These are phyloP conservation scores for Chrysopogon serrulatus DNA, from an alignment of 176 grass and related monocot species.

Conservation along the genomic window DNA sequence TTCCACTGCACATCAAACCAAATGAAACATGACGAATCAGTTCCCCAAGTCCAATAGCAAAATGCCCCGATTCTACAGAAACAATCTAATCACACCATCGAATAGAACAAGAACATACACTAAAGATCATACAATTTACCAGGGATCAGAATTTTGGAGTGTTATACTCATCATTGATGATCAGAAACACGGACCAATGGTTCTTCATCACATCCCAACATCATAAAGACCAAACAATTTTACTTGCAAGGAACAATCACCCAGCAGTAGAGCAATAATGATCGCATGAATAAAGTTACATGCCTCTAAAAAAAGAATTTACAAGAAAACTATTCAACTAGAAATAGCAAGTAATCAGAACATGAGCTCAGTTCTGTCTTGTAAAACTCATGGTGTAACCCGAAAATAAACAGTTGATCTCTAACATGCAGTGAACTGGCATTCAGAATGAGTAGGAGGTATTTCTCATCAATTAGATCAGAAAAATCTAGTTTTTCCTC, in stretches of 20 bases:
- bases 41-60: neutral
- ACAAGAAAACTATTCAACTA: neutral
- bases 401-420: neutral
- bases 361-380: neutral
- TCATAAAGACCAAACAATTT: no score
- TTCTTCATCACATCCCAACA: constrained; percentile 31
- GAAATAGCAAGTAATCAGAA: no score
- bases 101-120: neutral
- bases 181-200: constrained; percentile 60
- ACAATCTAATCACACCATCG: no score
- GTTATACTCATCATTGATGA: constrained; percentile 35
- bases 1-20: constrained; percentile 63
- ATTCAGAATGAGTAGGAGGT: constrained; percentile 71
- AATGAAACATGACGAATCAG: neutral
- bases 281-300: no score
- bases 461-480: constrained; percentile 41
- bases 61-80: neutral
- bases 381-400: neutral
- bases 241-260: no score
- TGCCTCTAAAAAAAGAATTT: no score
- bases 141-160: constrained; percentile 28
- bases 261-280: no score
- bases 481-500: constrained; percentile 19
- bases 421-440: neutral
- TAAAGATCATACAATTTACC: neutral